phyloP scores from a whole-genome alignment of 1,284 basidiomycete genomes.

The Tausonia pullulans region DNA sequence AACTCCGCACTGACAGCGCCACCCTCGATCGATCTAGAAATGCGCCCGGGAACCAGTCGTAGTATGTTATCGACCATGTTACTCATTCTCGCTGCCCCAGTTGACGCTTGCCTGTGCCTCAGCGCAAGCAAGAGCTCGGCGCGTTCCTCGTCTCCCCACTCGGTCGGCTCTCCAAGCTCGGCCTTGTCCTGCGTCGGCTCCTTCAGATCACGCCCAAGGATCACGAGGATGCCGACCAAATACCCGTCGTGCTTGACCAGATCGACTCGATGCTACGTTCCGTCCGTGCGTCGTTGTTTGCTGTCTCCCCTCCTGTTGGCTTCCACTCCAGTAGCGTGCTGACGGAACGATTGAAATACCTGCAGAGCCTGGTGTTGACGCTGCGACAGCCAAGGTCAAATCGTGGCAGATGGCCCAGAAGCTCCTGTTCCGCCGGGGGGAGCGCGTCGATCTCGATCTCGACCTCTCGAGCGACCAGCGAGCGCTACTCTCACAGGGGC shows the following conservation, averaged over 20 bases:
- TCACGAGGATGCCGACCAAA: slow-evolving; percentile 8
- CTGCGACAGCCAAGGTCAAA: slow-evolving; percentile 10
- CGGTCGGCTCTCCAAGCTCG: slow-evolving; percentile 13
- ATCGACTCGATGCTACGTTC: slow-evolving; percentile 12
- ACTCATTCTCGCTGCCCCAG: neutral
- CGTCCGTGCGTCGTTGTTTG: slow-evolving; percentile 1
- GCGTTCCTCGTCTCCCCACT: slow-evolving; percentile 15
- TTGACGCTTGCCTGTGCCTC: neutral
- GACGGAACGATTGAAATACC: too few relatives aligned
- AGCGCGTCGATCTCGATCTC: slow-evolving; percentile 8
- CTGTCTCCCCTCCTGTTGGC: neutral
- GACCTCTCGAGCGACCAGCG: slow-evolving; percentile 8
- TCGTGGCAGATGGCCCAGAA: slow-evolving; percentile 11
- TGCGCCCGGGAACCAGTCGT: neutral
- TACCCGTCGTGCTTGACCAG: slow-evolving; percentile 15
- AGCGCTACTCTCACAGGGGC: slow-evolving; percentile 4
- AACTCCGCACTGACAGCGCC: too few relatives aligned
- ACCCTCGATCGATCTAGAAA: neutral
- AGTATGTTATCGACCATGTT: neutral
- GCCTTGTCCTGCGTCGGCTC: slow-evolving; percentile 8
- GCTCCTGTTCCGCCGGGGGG: slow-evolving; percentile 11
- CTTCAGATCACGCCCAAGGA: slow-evolving; percentile 7
- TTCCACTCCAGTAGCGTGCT: too few relatives aligned
- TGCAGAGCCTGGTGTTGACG: slow-evolving; percentile 13
- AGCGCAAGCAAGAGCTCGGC: slow-evolving; percentile 15